Conservation (phyloP, 139 green algal genomes). For the Chlamydomonas urium region DNA sequence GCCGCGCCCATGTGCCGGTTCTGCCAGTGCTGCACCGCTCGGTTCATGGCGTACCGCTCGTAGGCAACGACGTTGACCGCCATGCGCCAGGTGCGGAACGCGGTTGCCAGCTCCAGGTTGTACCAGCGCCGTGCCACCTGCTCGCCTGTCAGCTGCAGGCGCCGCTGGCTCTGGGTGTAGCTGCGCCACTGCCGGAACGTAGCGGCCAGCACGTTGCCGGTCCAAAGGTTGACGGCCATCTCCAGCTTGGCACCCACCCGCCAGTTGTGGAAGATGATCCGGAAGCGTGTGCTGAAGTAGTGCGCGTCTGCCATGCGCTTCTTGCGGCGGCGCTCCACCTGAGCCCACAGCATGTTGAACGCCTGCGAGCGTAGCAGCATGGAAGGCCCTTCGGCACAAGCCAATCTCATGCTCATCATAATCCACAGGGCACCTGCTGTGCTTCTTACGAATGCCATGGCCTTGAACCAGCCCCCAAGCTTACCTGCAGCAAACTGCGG, state of each 20-base stretch:
- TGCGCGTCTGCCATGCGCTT: slow-evolving; percentile 20
- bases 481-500: background rate
- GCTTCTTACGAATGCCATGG: no score
- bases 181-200: slow-evolving; percentile 5
- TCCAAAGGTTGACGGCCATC: slow-evolving; percentile 24
- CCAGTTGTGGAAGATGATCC: slow-evolving; percentile 6
- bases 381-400: no score
- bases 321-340: background rate
- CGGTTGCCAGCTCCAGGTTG: slow-evolving; percentile 6
- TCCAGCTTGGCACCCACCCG: slow-evolving; percentile 13
- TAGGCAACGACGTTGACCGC: background rate
- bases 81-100: slow-evolving; percentile 14
- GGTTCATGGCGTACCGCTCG: background rate
- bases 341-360: background rate
- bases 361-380: no score
- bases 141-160: background rate
- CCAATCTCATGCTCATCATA: no score
- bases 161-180: background rate
- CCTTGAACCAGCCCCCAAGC: no score
- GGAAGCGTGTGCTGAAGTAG: background rate
- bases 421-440: no score
- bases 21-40: slow-evolving; percentile 7
- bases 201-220: slow-evolving; percentile 15
- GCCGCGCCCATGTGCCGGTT: background rate
- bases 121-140: slow-evolving; percentile 22